Conservation (phyloP, 148 eudicot species). For the Polygonum aviculare region DNA sequence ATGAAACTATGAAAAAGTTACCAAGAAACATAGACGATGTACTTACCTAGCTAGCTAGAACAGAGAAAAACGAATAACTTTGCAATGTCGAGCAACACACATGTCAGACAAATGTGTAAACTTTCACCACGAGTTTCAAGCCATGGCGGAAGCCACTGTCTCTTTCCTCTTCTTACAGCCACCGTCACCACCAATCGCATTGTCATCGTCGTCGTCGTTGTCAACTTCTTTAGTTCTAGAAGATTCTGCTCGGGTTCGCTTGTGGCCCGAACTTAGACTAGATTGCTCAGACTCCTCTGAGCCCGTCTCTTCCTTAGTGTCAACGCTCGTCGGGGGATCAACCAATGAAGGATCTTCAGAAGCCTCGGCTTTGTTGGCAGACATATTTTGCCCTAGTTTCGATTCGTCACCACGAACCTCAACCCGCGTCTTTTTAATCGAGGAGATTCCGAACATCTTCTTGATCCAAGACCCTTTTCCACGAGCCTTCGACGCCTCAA, state of each 20-base stretch:
- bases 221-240: conserved; percentile 42
- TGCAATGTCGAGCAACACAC: too few species aligned
- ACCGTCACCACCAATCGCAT: conserved; percentile 37
- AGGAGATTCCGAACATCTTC: conserved; percentile 43
- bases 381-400: not conserved
- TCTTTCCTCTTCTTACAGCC: conserved; percentile 69
- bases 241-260: conserved; percentile 44
- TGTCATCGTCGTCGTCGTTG: conserved; percentile 47
- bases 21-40: too few species aligned
- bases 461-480: conserved; percentile 50
- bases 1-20: too few species aligned
- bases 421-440: conserved; percentile 25
- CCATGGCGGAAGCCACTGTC: conserved; percentile 30
- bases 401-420: conserved; percentile 13
- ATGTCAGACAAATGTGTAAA: too few species aligned
- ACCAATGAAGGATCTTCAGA: conserved; percentile 19
- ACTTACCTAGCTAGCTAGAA: too few species aligned
- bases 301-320: conserved; percentile 23
- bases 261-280: conserved; percentile 32
- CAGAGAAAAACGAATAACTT: too few species aligned
- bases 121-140: conserved; percentile 44
- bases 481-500: conserved; percentile 29
- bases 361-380: conserved; percentile 14
- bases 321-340: conserved; percentile 28
- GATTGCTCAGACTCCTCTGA: conserved; percentile 57